A percentile compares a stretch with the other conserved stretches of the same genome.
Evolutionary conservation across 1,284 basidiomycete species (phyloP).

Genomic region (Fomitiporia mediterranea): DNA sequence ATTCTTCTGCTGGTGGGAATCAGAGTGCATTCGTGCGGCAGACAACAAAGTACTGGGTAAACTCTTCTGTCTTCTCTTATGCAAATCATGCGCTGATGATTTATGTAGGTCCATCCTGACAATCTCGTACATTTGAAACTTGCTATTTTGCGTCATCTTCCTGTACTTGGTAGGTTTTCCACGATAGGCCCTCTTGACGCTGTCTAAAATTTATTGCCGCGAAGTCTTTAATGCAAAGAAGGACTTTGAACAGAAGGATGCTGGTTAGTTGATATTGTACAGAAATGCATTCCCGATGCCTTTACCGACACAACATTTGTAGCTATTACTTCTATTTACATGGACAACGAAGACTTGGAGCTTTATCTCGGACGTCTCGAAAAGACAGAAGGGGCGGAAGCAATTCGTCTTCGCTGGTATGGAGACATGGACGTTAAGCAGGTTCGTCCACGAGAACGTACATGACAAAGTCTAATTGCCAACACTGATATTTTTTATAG

Average conservation of each 20-base stretch:
- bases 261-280: constrained; percentile 46
- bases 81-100: background rate
- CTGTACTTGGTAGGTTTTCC: constrained; percentile 70
- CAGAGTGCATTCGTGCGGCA: constrained; percentile 97
- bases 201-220: background rate
- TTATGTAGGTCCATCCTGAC: constrained; percentile 82
- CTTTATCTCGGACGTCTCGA: constrained; percentile 97
- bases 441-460: constrained; percentile 36
- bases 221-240: constrained; percentile 94
- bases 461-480: too few relatives aligned
- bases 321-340: constrained; percentile 88
- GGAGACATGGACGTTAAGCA: constrained; percentile 85
- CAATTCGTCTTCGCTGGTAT: constrained; percentile 95
- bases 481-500: constrained; percentile 41
- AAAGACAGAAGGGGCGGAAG: constrained; percentile 98
- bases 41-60: constrained; percentile 98
- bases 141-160: constrained; percentile 89
- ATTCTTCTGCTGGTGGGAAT: constrained; percentile 88
- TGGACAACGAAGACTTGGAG: constrained; percentile 94
- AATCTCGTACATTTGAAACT: constrained; percentile 96
- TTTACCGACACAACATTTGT: constrained; percentile 1
- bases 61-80: constrained; percentile 17
- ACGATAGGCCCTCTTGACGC: background rate
- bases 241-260: constrained; percentile 86
- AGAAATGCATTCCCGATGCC: background rate